A percentile compares a stretch with the other conserved stretches of the same genome.
phyloP scores from a whole-genome alignment of 2,329 filamentous ascomycete genomes.

The Gyromitra esculenta region DNA sequence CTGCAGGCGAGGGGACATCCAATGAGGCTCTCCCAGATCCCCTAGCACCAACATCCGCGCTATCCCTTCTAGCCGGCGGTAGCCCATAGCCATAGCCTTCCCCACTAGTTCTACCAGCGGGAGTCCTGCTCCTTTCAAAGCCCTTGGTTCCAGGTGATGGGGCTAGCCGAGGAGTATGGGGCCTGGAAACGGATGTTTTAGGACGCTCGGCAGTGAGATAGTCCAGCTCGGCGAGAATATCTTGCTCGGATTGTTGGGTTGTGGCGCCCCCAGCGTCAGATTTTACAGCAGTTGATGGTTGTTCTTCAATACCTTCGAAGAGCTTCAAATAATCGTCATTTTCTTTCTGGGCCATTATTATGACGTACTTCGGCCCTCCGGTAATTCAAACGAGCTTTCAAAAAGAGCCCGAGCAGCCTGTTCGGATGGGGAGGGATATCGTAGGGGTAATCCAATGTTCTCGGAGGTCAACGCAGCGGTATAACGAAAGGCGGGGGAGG shows the following conservation, averaged over 20 bases:
- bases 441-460: background rate
- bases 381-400: background rate
- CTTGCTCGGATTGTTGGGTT: constrained; percentile 67
- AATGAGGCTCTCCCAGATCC: constrained; percentile 56
- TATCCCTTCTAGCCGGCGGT: constrained; percentile 47
- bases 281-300: constrained; percentile 64
- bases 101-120: constrained; percentile 58
- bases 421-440: background rate
- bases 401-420: background rate
- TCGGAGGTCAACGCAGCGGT: constrained; percentile 16
- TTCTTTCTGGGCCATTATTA: constrained; percentile 43
- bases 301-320: constrained; percentile 71
- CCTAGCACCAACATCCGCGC: constrained; percentile 51
- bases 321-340: constrained; percentile 70
- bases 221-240: constrained; percentile 88
- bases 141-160: constrained; percentile 61
- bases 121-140: constrained; percentile 55
- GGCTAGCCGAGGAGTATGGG: constrained; percentile 74
- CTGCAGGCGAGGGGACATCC: constrained; percentile 44
- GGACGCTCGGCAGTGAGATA: constrained; percentile 77
- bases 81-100: constrained; percentile 54
- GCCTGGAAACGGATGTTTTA: constrained; percentile 67
- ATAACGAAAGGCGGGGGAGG: constrained; percentile 44
- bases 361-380: background rate
- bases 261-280: constrained; percentile 59